Base-by-base conservation (phyloP, 1,139 yeast species). In the Diutina neorugosa region DNA sequence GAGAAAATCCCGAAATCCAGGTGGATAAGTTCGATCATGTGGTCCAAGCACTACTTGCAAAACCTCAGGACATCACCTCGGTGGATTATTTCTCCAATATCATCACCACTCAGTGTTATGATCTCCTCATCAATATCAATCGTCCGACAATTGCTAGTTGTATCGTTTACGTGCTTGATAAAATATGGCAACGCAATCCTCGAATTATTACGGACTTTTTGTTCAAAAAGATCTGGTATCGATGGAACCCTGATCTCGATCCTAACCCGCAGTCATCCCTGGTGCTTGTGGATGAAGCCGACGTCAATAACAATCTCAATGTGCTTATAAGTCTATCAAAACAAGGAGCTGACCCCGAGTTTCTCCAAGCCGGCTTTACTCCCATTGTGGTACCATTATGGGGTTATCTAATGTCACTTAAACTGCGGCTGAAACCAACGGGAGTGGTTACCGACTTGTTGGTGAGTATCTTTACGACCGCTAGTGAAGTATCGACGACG, bases 1-100 rank as follows among this genome's bases (percentile, higher is more conserved):
- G 96, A 56, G 95, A 88, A 49, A 76, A 76, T 54, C 94, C 85
- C 53, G 82, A 83, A 31, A 69, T 89, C 7, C 81, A 82, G 56
- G 65, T 82, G 21, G 82, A 80, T 44, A 85, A 82, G 59, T 73
- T 88, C 53, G 82, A 82, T 25, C 78, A 82, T 56, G 85, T 87
- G 1, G 79, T 86, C 19, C 76, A 74, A 52, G 75, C 87, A 1
- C 65, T 88, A 12, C 65, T 85, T 48, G 69, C 81, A 44, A 82
- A 82, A 58, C 96, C 96, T 0, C 69, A 69, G 54, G 61, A 66
- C 1, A 61, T 84, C 12, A 56, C 73, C 1, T 70, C 81, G 1
- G 65, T 64, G 0, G 73, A 65, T 0, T 89, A 87, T 62, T 84
- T 81, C 57, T 27, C 50, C 21, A 46, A 46, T 27, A 27, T 46